A percentile compares a stretch with the other conserved stretches of the same genome.
phyloP scores from a whole-genome alignment of 305 asterid species.

The Coffea humblotiana region DNA sequence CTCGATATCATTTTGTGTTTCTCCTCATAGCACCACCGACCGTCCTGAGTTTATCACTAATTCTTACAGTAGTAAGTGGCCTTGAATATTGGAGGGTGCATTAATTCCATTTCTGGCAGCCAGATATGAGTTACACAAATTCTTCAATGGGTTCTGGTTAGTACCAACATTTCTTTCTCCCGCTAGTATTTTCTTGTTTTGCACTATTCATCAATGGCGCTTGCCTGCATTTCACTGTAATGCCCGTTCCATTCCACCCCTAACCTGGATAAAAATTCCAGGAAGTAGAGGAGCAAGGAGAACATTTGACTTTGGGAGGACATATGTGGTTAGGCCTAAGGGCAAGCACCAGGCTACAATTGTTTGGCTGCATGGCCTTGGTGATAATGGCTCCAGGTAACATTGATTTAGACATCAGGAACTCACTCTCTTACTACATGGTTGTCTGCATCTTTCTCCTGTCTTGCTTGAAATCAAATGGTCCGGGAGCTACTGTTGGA shows the following conservation, averaged over 20 bases:
- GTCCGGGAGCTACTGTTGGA: not conserved
- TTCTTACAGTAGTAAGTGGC: constrained; percentile 11
- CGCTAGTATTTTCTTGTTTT: constrained; percentile 1
- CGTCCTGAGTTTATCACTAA: constrained; percentile 23
- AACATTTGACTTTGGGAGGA: constrained; percentile 85
- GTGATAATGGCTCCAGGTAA: constrained; percentile 99
- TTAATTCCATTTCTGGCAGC: constrained; percentile 17
- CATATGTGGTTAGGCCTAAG: constrained; percentile 95
- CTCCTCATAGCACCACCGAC: constrained; percentile 40
- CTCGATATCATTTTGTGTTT: constrained; percentile 29
- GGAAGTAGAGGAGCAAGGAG: constrained; percentile 77
- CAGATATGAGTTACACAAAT: constrained; percentile 74
- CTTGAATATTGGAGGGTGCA: constrained; percentile 22
- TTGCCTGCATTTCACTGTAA: not conserved
- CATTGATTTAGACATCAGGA: constrained; percentile 4
- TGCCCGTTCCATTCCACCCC: no score
- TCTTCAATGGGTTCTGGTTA: constrained; percentile 93
- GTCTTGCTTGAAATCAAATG: not conserved
- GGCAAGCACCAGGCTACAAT: constrained; percentile 97
- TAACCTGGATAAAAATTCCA: constrained; percentile 22
- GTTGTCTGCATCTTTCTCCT: not conserved
- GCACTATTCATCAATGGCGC: not conserved
- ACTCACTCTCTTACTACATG: not conserved
- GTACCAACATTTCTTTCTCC: constrained; percentile 24
- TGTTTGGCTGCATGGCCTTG: constrained; percentile 99